Percentiles rank a stretch among this genome's conserved stretches.
Evolutionary conservation across 768 basidiomycete genomes (phyloP).

Genomic region (Leucocoprinus leucothites): DNA sequence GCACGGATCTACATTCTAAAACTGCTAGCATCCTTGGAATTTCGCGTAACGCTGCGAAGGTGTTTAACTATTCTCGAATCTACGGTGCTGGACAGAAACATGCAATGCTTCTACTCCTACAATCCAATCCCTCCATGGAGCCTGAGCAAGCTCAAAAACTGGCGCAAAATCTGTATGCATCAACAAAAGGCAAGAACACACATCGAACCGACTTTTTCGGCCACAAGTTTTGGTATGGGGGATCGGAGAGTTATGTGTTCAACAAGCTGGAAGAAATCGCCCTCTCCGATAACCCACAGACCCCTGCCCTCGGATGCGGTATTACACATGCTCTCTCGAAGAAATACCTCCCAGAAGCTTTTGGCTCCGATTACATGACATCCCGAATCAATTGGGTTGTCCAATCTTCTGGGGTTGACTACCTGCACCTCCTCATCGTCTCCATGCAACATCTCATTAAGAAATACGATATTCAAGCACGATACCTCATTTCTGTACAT

Average conservation of each 20-base stretch:
- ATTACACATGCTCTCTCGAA: conserved; percentile 93
- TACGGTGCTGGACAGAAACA: conserved; percentile 98
- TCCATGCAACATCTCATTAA: conserved; percentile 86
- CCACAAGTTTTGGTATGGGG: conserved; percentile 94
- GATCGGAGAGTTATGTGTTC: conserved; percentile 94
- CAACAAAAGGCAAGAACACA: conserved; percentile 91
- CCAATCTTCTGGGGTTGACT: conserved; percentile 97
- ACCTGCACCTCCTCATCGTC: conserved; percentile 93
- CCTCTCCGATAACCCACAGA: conserved; percentile 78
- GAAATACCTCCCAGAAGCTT: conserved; percentile 76
- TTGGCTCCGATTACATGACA: conserved; percentile 88
- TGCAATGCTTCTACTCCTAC: conserved; percentile 81
- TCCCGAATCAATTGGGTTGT: conserved; percentile 99
- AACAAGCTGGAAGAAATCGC: conserved; percentile 98
- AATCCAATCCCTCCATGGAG: conserved; percentile 77
- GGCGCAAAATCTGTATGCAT: conserved; percentile 83
- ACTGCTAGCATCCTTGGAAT: conserved; percentile 92
- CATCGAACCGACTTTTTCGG: conserved; percentile 71
- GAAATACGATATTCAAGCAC: conserved; percentile 81
- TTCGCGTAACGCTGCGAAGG: conserved; percentile 92
- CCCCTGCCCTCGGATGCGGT: conserved; percentile 92
- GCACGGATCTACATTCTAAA: conserved; percentile 96
- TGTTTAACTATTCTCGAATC: conserved; percentile 98
- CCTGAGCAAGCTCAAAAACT: conserved; percentile 75
- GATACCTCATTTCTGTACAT: conserved; percentile 96